Conservation (phyloP, 768 basidiomycete species). For the Lyophyllum semitale region DNA sequence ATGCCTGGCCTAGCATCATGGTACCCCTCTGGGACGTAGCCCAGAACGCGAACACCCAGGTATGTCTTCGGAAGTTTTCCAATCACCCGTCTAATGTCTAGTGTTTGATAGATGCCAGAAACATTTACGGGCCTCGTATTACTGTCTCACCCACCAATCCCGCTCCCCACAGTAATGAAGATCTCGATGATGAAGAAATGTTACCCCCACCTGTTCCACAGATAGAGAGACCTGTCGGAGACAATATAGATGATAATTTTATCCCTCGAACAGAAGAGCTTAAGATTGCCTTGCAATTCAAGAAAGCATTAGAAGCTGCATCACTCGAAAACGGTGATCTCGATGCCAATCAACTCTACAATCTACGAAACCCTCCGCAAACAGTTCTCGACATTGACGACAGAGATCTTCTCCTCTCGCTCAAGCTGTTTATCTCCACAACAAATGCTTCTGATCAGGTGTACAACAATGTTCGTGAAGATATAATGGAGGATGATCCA, state of each 20-base stretch:
- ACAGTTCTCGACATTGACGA: slow-evolving; percentile 6
- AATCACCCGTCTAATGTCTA: too few relatives aligned
- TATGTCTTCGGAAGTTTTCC: too few relatives aligned
- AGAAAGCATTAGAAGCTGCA: neutral
- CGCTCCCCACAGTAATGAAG: neutral
- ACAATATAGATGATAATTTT: neutral
- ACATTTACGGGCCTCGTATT: neutral
- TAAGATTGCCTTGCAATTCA: slow-evolving; percentile 4
- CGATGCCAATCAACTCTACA: neutral
- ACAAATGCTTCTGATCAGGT: slow-evolving; percentile 4
- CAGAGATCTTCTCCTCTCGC: slow-evolving; percentile 1
- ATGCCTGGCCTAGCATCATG: too few relatives aligned
- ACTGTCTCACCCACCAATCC: neutral
- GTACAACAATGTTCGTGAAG: slow-evolving; percentile 12
- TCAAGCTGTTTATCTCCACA: slow-evolving; percentile 5
- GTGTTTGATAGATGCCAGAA: neutral
- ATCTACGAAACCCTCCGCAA: neutral
- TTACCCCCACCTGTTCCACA: neutral
- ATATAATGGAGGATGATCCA: slow-evolving; percentile 10
- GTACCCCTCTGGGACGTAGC: too few relatives aligned
- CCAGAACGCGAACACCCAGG: too few relatives aligned
- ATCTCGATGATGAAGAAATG: neutral
- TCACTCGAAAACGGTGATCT: slow-evolving; percentile 4
- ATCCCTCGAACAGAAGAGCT: neutral
- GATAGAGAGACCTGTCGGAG: neutral